Percentiles rank a stretch among this genome's conserved stretches.
Conservation (phyloP, 805 yeast species). For the Hanseniaspora jakobsenii region DNA sequence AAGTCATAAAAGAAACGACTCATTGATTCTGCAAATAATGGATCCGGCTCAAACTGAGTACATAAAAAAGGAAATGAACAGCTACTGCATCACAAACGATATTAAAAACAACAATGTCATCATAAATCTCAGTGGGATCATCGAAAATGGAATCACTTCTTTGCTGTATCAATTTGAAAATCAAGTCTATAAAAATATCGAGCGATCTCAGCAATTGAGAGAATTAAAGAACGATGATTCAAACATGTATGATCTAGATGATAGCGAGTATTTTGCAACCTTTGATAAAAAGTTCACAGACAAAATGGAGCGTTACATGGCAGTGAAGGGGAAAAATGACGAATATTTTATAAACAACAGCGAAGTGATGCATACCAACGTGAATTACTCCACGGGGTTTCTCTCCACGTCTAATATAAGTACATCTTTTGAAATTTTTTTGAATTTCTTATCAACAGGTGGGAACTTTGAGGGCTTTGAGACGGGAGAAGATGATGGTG, state of each 20-base stretch:
- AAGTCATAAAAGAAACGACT: conserved; percentile 14
- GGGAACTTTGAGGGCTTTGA: no score
- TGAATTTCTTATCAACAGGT: conserved; percentile 14
- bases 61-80: conserved; percentile 5
- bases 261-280: conserved; percentile 2
- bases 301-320: conserved; percentile 14
- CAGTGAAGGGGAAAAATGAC: neutral
- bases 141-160: conserved; percentile 5
- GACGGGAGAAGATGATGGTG: no score
- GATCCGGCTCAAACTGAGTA: neutral
- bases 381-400: conserved; percentile 5
- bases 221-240: neutral
- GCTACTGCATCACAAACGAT: conserved; percentile 3
- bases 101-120: conserved; percentile 13
- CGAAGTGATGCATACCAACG: neutral
- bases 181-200: conserved; percentile 14
- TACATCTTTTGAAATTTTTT: conserved; percentile 13
- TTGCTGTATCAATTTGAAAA: conserved; percentile 12
- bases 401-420: conserved; percentile 8
- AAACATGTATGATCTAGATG: neutral
- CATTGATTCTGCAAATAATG: conserved; percentile 7
- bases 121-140: conserved; percentile 13
- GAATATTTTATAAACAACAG: neutral
- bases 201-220: neutral
- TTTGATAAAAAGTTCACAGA: conserved; percentile 12